A percentile compares a stretch with the other conserved stretches of the same genome.
phyloP scores from a whole-genome alignment of 345 rosid species.

The Balakata baccata region DNA sequence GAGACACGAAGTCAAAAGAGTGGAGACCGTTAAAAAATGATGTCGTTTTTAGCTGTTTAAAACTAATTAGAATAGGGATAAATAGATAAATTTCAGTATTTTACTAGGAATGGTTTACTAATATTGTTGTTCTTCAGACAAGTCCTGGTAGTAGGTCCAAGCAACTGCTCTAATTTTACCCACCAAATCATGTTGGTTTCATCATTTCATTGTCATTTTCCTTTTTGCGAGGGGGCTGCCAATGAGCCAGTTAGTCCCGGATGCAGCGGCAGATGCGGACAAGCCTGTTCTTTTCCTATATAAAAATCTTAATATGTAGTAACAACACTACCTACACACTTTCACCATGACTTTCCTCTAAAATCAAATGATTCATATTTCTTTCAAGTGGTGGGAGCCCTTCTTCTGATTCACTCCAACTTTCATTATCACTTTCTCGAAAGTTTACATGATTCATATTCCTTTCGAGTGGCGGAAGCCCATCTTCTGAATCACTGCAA shows the following conservation, averaged over 20 bases:
- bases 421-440: constrained; percentile 50
- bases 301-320: neutral
- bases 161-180: neutral
- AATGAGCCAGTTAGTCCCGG: neutral
- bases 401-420: constrained; percentile 52
- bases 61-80: no score
- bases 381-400: constrained; percentile 85
- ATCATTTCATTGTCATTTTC: neutral
- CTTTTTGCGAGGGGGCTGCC: neutral
- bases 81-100: no score
- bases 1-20: no score
- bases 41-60: no score
- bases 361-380: constrained; percentile 66
- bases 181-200: neutral
- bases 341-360: constrained; percentile 52
- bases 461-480: constrained; percentile 83
- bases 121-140: neutral
- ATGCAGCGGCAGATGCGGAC: neutral
- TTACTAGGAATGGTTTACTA: no score
- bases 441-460: constrained; percentile 68
- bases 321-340: neutral
- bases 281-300: neutral
- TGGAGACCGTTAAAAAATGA: no score
- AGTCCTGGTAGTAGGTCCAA: neutral
- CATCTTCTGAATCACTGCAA: constrained; percentile 61